Evolutionary conservation across 129 eudicot genomes (phyloP).

Genomic region (Flaveria trinervia): DNA sequence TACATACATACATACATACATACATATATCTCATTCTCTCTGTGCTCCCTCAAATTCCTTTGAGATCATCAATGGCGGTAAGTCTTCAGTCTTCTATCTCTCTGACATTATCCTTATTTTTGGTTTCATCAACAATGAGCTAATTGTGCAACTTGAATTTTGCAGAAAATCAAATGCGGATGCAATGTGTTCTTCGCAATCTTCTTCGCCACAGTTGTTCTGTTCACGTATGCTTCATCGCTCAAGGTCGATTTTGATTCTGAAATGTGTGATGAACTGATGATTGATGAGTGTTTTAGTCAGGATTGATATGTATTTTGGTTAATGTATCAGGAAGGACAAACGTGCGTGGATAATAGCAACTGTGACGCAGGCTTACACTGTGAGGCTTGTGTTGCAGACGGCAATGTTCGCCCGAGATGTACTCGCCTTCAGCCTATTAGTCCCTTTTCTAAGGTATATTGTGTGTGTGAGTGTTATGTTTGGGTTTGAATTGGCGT

Average conservation of each 20-base stretch:
- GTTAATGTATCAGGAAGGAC: slow-evolving; percentile 54
- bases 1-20: neutral
- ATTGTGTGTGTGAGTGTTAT: neutral
- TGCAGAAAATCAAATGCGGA: slow-evolving; percentile 34
- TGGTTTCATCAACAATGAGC: slow-evolving; percentile 12
- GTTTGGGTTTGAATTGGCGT: neutral
- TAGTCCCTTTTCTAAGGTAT: slow-evolving; percentile 65
- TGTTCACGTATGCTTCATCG: slow-evolving; percentile 42
- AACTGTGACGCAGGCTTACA: slow-evolving; percentile 79
- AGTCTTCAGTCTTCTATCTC: slow-evolving; percentile 13
- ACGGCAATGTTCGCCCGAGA: slow-evolving; percentile 67
- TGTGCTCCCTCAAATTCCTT: neutral
- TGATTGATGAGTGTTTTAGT: neutral
- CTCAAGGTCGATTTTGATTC: slow-evolving; percentile 42
- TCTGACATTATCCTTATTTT: neutral
- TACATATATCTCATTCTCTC: slow-evolving; percentile 1
- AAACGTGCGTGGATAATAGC: slow-evolving; percentile 48
- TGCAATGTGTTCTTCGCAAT: slow-evolving; percentile 30
- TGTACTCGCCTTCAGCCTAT: slow-evolving; percentile 86
- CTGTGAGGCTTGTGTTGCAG: slow-evolving; percentile 83
- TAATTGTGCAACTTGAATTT: slow-evolving; percentile 1
- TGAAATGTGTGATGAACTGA: neutral
- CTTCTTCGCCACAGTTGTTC: slow-evolving; percentile 34
- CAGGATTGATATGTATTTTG: slow-evolving; percentile 10
- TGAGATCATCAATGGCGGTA: slow-evolving; percentile 24